Evolutionary conservation across 257 asterid genomes (phyloP).

Genomic region (Solanum habrochaites): DNA sequence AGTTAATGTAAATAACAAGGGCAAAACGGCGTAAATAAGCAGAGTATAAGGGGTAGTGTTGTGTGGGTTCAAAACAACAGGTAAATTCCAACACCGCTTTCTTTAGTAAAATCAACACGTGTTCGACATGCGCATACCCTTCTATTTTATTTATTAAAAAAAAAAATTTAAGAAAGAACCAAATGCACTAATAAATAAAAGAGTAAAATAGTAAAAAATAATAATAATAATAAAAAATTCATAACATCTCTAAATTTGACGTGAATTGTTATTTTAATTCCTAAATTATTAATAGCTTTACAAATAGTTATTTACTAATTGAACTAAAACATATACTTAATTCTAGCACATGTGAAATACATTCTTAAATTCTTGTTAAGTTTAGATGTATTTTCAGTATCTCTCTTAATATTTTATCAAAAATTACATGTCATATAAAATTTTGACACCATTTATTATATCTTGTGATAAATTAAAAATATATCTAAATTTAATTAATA

Average conservation of each 20-base stretch:
- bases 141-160: not conserved
- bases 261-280: too few species aligned
- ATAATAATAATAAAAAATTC: too few species aligned
- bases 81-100: slow-evolving; percentile 9
- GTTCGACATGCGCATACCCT: slow-evolving; percentile 11
- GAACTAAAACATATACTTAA: too few species aligned
- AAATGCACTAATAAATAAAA: not conserved
- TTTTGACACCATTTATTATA: too few species aligned
- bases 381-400: too few species aligned
- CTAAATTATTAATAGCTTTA: too few species aligned
- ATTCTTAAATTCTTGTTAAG: too few species aligned
- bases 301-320: too few species aligned
- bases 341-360: too few species aligned
- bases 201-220: not conserved
- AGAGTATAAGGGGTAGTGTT: not conserved
- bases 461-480: accelerated
- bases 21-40: slow-evolving; percentile 8
- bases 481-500: too few species aligned
- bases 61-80: slow-evolving; percentile 1
- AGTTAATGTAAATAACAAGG: not conserved
- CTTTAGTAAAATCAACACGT: slow-evolving; percentile 30
- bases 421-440: too few species aligned
- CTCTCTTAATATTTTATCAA: accelerated
- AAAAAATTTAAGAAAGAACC: not conserved
- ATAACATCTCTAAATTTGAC: too few species aligned